A percentile compares a stretch with the other conserved stretches of the same genome.
Evolutionary conservation across 176 grass and related monocot species (phyloP).

Genomic region (Thalia dealbata): DNA sequence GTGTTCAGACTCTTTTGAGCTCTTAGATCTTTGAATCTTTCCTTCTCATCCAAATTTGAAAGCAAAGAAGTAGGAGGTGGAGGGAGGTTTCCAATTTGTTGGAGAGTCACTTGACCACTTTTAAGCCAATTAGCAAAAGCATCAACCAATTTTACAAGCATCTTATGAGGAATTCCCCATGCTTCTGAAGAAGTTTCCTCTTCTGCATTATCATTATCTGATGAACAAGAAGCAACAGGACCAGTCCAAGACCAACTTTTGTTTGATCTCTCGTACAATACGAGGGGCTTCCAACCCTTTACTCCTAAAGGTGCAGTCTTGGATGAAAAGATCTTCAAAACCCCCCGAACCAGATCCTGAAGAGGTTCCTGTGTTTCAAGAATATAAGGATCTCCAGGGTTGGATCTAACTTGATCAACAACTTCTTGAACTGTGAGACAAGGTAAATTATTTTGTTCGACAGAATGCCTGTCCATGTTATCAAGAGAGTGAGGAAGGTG

Average conservation of each 20-base stretch:
- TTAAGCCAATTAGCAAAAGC: constrained; percentile 99
- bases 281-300: constrained; percentile 81
- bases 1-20: constrained; percentile 97
- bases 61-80: constrained; percentile 66
- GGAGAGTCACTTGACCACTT: constrained; percentile 94
- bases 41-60: constrained; percentile 80
- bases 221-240: constrained; percentile 35
- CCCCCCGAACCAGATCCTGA: constrained; percentile 88
- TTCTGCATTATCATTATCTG: constrained; percentile 49
- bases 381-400: constrained; percentile 85
- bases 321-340: constrained; percentile 86
- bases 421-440: constrained; percentile 76
- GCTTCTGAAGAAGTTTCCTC: constrained; percentile 94
- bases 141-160: constrained; percentile 97
- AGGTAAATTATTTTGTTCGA: constrained; percentile 25
- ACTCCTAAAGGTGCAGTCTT: constrained; percentile 91
- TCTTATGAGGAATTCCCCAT: constrained; percentile 98
- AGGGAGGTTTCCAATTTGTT: constrained; percentile 94
- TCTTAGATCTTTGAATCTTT: constrained; percentile 94
- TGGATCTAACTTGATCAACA: constrained; percentile 61
- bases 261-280: constrained; percentile 75
- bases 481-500: constrained; percentile 35
- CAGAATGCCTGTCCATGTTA: constrained; percentile 27
- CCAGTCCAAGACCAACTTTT: constrained; percentile 92
- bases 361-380: constrained; percentile 98